Base-by-base conservation (phyloP, 2,329 filamentous ascomycete genomes). In the Hymenoscyphus occultus region DNA sequence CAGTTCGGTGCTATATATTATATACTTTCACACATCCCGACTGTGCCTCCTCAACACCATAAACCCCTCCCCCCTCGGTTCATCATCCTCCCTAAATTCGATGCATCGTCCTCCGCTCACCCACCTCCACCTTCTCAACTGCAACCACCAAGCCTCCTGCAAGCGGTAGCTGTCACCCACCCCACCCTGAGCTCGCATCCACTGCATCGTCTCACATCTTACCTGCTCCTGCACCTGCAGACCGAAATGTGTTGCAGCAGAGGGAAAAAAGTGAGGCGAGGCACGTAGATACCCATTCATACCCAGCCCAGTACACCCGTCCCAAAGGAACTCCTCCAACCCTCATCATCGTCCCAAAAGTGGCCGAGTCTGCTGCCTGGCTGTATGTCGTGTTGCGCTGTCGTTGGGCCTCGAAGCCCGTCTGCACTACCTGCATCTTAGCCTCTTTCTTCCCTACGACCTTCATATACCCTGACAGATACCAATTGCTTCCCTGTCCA, bases 401-500 rank as follows among this genome's bases (percentile, higher is more conserved):
- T 35, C 22, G 32, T 39, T 28, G 58, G 32, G 32, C 22, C 32
- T 60, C 58, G 16, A 28, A 35, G n/a, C 58, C 39, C 31, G 32
- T 35, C 39, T 61, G 22, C 40, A 48, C 14, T 40, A 59, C 28
- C 59, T 51, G 39, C 59, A 45, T 39, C 59, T 60, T 60, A 60
- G 59, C 40, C 59, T 51, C 59, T 51, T 35, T 35, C 35, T 5
- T 35, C 35, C 35, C 35, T 35, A 51, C 59, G 22, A 60, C 42
- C n/a, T 28, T 39, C 16, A 31, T 32, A 65, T 62, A 51, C 69
- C 64, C 57, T 67, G 61, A 56, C 63, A 58, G 64, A 63, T 68
- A 69, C 54, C 67, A 61, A 63, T 66, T 22, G 45, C 22, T 56
- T 19, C 19, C 60, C 48, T 58, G 42, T 64, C 65, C 69, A 69